Percentiles rank a stretch among this genome's conserved stretches.
These are phyloP conservation scores for Neonothopanus nambi DNA, from an alignment of 1,284 basidiomycete genomes.

Conservation along the genomic window DNA sequence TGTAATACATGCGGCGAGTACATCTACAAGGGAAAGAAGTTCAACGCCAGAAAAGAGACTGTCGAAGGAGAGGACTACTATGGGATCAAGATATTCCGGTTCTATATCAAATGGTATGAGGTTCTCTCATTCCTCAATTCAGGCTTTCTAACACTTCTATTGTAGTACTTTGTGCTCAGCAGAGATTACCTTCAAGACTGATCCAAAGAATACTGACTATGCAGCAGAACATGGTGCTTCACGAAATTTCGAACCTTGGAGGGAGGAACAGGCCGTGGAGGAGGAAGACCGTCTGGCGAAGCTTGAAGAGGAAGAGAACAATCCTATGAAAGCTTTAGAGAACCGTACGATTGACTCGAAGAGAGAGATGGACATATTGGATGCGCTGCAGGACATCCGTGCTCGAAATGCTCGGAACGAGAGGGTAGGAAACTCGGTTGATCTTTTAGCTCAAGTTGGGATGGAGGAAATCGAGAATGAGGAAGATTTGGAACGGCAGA, in stretches of 20 bases:
- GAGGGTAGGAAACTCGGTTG: slow-evolving; percentile 66
- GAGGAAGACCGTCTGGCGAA: slow-evolving; percentile 79
- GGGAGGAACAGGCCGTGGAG: slow-evolving; percentile 72
- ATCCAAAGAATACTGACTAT: slow-evolving; percentile 98
- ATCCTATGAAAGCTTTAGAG: slow-evolving; percentile 97
- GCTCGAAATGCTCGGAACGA: slow-evolving; percentile 93
- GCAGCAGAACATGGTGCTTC: slow-evolving; percentile 90
- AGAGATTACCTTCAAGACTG: slow-evolving; percentile 99
- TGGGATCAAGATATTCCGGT: slow-evolving; percentile 94
- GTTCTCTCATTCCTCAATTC: neutral
- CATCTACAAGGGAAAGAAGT: slow-evolving; percentile 98
- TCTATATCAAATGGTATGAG: slow-evolving; percentile 79
- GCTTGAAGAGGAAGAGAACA: slow-evolving; percentile 86
- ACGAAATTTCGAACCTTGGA: slow-evolving; percentile 93
- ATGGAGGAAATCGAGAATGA: slow-evolving; percentile 69
- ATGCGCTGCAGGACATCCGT: slow-evolving; percentile 93
- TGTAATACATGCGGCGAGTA: slow-evolving; percentile 97
- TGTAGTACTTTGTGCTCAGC: slow-evolving; percentile 87
- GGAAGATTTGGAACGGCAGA: slow-evolving; percentile 64
- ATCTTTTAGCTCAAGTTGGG: slow-evolving; percentile 57
- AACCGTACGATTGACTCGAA: slow-evolving; percentile 89
- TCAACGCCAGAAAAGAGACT: slow-evolving; percentile 98
- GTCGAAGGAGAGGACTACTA: slow-evolving; percentile 97
- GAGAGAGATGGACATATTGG: slow-evolving; percentile 97
- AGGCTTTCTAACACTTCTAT: slow-evolving; percentile 12